Evolutionary conservation across 2,329 filamentous ascomycete species (phyloP), one percentile per base, ranked within the genome.

Genomic region (Fusarium stilboides): DNA sequence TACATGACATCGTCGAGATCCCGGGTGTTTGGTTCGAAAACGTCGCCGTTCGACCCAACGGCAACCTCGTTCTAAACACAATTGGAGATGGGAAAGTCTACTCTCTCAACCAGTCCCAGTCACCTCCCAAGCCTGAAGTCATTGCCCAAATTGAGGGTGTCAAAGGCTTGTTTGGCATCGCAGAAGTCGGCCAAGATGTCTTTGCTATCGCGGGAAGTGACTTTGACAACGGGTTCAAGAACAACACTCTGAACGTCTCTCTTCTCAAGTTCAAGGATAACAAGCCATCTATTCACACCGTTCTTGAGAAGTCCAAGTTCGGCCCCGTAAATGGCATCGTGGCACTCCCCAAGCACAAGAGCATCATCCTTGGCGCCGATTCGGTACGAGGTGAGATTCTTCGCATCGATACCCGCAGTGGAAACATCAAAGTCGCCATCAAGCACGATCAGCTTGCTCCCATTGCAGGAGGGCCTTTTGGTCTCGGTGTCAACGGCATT

Each of bases 351-450:
- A 8, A 8, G 2, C 24, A 58, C 15, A 34, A 26, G 10, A 47
- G 53, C 7, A 40, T 65, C 20, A 44, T 65, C 3, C 46, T 65
- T 17, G 43, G 53, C 6, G 59, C 62, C 22, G 59, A 58, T 40
- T 53, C 59, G 2, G 33, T 22, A 2, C 55, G 52, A 3, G 62
- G 62, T 5, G 60, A 49, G n/a, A 47, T 65, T 31, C 5, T 54
- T 1, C 53, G 53, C 0, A 50, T 59, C 7, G 26, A 64, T 14
- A 50, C 36, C 0, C n/a, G 3, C 4, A 37, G 24, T 22, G 26
- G 53, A 2, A 24, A 36, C 2, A 8, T 57, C 1, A 9, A 37
- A 2, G 15, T 50, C 4, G 26, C 44, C 9, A 49, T 64, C 7
- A n/a, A 50, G 19, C 37, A 46, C 9, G 34, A 59, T n/a, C 14